Conservation (phyloP, 805 yeast genomes). For the Lipomyces mesembrius region DNA sequence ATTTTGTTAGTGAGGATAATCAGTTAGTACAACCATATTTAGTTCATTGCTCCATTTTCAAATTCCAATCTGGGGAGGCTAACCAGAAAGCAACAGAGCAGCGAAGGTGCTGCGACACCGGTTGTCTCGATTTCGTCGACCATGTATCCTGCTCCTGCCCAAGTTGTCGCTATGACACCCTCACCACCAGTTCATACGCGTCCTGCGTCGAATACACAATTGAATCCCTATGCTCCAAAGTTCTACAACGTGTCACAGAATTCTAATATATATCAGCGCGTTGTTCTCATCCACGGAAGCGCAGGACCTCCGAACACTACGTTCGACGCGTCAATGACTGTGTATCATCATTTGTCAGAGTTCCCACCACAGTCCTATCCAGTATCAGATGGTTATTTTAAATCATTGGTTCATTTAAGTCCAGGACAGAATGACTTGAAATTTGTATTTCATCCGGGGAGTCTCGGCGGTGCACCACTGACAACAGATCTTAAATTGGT, state of each 20-base stretch:
- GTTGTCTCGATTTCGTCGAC: not conserved
- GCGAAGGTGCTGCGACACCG: not conserved
- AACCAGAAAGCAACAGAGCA: not conserved
- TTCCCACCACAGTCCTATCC: constrained; percentile 77
- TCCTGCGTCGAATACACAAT: not conserved
- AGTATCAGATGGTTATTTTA: constrained; percentile 70
- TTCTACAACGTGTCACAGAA: constrained; percentile 27
- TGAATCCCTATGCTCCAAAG: constrained; percentile 17
- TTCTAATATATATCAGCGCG: constrained; percentile 38
- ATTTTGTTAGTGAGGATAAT: not conserved
- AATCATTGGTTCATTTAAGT: constrained; percentile 70
- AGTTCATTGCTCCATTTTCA: not conserved
- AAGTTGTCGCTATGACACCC: not conserved
- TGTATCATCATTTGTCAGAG: constrained; percentile 48
- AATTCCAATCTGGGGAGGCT: not conserved
- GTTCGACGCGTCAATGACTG: constrained; percentile 51
- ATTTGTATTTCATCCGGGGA: constrained; percentile 48
- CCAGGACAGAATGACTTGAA: constrained; percentile 67
- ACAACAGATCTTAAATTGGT: constrained; percentile 45
- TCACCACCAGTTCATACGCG: not conserved
- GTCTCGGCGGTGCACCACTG: not conserved
- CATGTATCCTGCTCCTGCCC: not conserved
- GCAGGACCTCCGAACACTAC: constrained; percentile 41
- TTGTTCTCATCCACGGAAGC: constrained; percentile 47
- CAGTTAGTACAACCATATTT: not conserved